These are phyloP conservation scores for Periconia macrospinosa DNA, from an alignment of 2,329 filamentous ascomycete species.

Conservation along the genomic window DNA sequence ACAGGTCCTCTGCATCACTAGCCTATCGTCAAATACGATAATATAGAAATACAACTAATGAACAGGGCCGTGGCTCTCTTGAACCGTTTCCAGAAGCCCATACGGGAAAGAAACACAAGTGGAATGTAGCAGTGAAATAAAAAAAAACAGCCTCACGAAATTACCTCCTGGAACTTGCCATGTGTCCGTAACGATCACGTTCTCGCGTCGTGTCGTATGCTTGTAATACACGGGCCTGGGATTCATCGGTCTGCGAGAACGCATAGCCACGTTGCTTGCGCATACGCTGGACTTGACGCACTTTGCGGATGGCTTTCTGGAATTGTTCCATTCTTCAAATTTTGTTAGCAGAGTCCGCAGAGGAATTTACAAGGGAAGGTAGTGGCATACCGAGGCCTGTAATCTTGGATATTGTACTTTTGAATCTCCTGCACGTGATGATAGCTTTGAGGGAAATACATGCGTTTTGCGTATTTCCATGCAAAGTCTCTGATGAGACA, in stretches of 20 bases:
- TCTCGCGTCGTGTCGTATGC: conserved; percentile 96
- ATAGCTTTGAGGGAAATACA: conserved; percentile 95
- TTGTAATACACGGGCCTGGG: conserved; percentile 90
- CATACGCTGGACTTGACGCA: conserved; percentile 97
- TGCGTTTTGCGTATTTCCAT: conserved; percentile 97
- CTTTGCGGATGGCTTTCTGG: conserved; percentile 98
- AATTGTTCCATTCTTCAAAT: conserved; percentile 90
- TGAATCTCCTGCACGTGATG: conserved; percentile 99
- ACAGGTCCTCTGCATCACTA: neutral
- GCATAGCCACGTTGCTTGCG: conserved; percentile 98
- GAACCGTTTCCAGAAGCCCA: neutral
- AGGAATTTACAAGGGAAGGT: neutral
- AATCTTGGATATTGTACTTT: conserved; percentile 99
- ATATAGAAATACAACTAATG: neutral
- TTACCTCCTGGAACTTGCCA: conserved; percentile 64
- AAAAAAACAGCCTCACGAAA: neutral
- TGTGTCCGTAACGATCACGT: conserved; percentile 92
- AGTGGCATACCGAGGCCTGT: conserved; percentile 78
- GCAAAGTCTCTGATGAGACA: conserved; percentile 87
- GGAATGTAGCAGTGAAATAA: neutral
- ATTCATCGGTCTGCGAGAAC: conserved; percentile 96
- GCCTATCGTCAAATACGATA: neutral
- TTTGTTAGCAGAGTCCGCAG: neutral
- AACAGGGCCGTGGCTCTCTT: neutral
- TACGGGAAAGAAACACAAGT: neutral